Evolutionary conservation across 2,329 filamentous ascomycete genomes (phyloP).

Genomic region (Ophiostoma novo-ulmi): DNA sequence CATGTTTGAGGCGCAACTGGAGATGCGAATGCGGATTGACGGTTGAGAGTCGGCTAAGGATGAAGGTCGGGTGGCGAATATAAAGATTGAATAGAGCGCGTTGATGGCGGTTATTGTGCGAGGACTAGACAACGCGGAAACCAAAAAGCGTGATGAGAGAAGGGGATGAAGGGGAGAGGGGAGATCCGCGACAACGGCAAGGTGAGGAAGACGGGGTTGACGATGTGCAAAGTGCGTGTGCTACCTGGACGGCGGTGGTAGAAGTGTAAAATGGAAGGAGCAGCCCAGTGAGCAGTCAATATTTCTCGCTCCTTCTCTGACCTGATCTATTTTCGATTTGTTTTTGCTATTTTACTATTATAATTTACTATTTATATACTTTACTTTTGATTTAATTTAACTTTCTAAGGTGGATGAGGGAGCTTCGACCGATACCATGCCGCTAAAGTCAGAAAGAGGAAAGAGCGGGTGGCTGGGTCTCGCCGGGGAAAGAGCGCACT

Average conservation of each 20-base stretch:
- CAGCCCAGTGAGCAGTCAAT: background rate
- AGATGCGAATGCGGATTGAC: background rate
- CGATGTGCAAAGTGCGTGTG: conserved; percentile 12
- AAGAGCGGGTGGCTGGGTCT: conserved; percentile 22
- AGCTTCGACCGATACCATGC: conserved; percentile 7
- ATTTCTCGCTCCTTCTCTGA: conserved; percentile 9
- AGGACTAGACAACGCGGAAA: background rate
- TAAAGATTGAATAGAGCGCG: background rate
- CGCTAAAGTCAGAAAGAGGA: background rate
- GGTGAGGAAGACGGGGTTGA: conserved; percentile 9
- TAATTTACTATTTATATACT: conserved; percentile 12
- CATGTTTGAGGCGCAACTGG: conserved; percentile 20
- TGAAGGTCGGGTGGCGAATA: background rate
- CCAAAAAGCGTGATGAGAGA: background rate
- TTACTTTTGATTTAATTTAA: conserved; percentile 7
- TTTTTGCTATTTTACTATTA: conserved; percentile 16
- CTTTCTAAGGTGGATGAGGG: background rate
- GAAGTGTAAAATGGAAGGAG: conserved; percentile 16
- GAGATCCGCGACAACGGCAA: conserved; percentile 13
- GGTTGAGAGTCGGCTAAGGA: background rate
- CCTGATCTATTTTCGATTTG: conserved; percentile 1
- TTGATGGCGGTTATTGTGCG: background rate
- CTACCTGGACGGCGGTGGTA: conserved; percentile 11
- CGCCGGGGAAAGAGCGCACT: conserved; percentile 8
- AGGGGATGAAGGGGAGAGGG: conserved; percentile 9